Base-by-base conservation (phyloP, 2,329 filamentous ascomycete genomes). In the Talaromyces pinophilus region DNA sequence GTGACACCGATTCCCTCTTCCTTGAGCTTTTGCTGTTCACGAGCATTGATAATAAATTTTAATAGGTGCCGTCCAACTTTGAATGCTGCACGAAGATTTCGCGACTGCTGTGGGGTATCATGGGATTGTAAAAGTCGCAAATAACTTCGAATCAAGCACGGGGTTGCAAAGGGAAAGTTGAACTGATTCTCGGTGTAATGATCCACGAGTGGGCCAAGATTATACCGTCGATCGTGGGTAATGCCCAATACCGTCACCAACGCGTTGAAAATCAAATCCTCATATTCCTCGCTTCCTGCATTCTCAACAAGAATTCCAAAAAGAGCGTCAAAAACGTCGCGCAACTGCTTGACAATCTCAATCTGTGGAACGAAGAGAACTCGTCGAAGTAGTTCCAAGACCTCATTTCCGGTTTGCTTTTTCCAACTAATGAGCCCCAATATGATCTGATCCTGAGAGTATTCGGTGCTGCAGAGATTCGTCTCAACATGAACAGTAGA, bases 351-450 rank as follows among this genome's bases (percentile, higher is more conserved):
- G 69, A 99, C 95, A 40, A 99, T 92, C 79, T 99, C 96, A 65
- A 98, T 97, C 76, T 99, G 95, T 0, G 95, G 92, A 0, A 99
- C 93, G 71, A 98, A 98, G 22, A 93, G 89, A 59, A 98, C 87
- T 70, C 93, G 89, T 75, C 91, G 90, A 50, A 99, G 81, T 0
- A 96, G 82, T 28, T 88, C 84, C 0, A 91, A 84, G 1, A 98
- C 83, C 42, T 93, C 88, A 33, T 89, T 88, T 55, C 88, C 85
- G 0, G 89, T 84, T 48, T 89, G 85, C 13, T 94, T 90, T 73
- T 88, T 92, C 95, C 95, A 98, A 71, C 90, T 92, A 40, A 98
- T 80, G 30, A 99, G 82, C 17, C 92, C 91, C 19, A 97, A 82
- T 11, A 99, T 86, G 17, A 90, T 87, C 65, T 93, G 90, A 75